phyloP scores from a whole-genome alignment of 2,329 filamentous ascomycete genomes.

The Penicillium glabrum region DNA sequence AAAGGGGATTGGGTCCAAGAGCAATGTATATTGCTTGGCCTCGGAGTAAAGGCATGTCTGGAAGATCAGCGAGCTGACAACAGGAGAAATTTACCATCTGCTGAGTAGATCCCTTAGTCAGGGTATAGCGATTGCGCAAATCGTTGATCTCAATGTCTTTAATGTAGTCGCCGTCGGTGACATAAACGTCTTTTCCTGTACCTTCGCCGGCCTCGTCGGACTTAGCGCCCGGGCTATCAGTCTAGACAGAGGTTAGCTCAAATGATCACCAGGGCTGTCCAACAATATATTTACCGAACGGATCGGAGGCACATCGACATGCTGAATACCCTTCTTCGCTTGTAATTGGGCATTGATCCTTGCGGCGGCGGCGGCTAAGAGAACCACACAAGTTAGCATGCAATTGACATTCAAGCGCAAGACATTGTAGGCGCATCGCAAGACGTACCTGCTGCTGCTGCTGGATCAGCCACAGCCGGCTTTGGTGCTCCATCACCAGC shows the following conservation, averaged over 20 bases:
- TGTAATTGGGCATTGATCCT: constrained; percentile 81
- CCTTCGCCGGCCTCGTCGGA: constrained; percentile 54
- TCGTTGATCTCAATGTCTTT: constrained; percentile 99
- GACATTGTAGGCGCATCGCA: background rate
- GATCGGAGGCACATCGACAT: constrained; percentile 85
- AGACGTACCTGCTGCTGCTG: constrained; percentile 70
- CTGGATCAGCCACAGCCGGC: constrained; percentile 63
- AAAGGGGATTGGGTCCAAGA: constrained; percentile 30
- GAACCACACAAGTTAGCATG: constrained; percentile 13
- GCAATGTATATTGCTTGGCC: constrained; percentile 36
- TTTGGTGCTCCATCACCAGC: constrained; percentile 38
- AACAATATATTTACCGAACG: constrained; percentile 51
- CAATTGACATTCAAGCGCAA: background rate
- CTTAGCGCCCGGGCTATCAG: constrained; percentile 53
- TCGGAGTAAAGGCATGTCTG: constrained; percentile 43
- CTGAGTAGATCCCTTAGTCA: constrained; percentile 96
- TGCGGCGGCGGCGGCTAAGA: constrained; percentile 78
- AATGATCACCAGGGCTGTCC: background rate
- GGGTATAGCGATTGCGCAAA: constrained; percentile 89
- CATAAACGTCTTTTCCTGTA: constrained; percentile 74
- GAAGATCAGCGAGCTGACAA: constrained; percentile 65
- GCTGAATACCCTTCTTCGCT: constrained; percentile 84
- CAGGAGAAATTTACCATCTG: constrained; percentile 95
- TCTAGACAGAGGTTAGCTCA: constrained; percentile 31
- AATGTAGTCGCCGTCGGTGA: constrained; percentile 95